These are phyloP conservation scores for Pseudozyma sp. DNA, from an alignment of 1,284 basidiomycete genomes.

Conservation along the genomic window DNA sequence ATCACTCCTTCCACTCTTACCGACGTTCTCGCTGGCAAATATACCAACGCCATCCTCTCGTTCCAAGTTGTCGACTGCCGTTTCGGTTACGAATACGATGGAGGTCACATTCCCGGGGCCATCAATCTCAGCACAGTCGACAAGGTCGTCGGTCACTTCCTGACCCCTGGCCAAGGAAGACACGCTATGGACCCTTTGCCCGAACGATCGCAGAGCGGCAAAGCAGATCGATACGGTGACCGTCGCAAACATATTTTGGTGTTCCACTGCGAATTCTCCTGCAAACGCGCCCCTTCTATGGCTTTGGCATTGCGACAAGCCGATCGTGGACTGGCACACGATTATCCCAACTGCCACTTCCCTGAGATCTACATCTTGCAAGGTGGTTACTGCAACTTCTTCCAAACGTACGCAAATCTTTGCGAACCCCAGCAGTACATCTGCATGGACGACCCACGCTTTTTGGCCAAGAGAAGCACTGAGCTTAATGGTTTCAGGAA, in stretches of 20 bases:
- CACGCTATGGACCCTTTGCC: constrained; percentile 61
- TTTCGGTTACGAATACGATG: constrained; percentile 95
- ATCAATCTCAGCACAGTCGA: constrained; percentile 89
- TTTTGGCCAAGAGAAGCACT: constrained; percentile 81
- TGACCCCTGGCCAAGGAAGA: constrained; percentile 73
- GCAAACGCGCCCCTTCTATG: constrained; percentile 95
- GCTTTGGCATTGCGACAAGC: constrained; percentile 91
- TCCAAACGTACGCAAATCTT: constrained; percentile 75
- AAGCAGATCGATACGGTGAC: constrained; percentile 72
- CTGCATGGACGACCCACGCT: constrained; percentile 91
- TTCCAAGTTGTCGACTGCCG: constrained; percentile 87
- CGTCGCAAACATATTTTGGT: constrained; percentile 82
- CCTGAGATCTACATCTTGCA: constrained; percentile 97
- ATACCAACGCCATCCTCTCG: constrained; percentile 53
- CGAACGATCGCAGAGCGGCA: constrained; percentile 77
- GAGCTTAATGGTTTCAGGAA: constrained; percentile 89
- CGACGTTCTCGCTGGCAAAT: constrained; percentile 60
- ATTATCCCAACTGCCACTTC: constrained; percentile 93
- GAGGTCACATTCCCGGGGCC: constrained; percentile 91
- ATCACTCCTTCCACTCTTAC: constrained; percentile 78
- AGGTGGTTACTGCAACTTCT: constrained; percentile 93
- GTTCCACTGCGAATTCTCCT: constrained; percentile 98
- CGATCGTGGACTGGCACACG: constrained; percentile 85
- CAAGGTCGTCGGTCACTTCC: constrained; percentile 83
- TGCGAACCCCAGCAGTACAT: constrained; percentile 88